Evolutionary conservation across 2,329 filamentous ascomycete species (phyloP).

Genomic region (Botryotinia narcissicola): DNA sequence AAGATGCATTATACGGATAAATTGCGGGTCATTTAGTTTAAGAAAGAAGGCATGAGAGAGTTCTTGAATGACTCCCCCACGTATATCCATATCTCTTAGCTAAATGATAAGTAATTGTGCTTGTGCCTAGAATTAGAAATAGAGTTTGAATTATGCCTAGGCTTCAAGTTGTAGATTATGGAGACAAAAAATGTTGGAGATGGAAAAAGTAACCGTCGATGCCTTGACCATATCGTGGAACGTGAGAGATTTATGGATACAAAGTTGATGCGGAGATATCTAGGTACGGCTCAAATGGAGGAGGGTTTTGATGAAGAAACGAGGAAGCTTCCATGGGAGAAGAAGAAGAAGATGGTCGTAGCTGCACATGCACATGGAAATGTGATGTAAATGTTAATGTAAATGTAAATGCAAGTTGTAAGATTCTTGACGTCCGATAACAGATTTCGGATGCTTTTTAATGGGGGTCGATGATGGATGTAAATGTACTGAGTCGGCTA

Average conservation of each 20-base stretch:
- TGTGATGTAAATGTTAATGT: not conserved
- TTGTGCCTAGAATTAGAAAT: not conserved
- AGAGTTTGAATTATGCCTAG: not conserved
- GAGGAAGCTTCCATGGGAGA: not conserved
- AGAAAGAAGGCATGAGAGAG: not conserved
- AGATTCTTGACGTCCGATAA: slow-evolving; percentile 2
- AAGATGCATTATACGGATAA: slow-evolving; percentile 6
- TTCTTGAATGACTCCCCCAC: not conserved
- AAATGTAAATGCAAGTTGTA: not conserved
- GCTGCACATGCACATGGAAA: not conserved
- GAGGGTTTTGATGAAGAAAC: not conserved
- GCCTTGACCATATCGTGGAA: slow-evolving; percentile 8
- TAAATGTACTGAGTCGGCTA: not conserved
- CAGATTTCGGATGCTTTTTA: not conserved
- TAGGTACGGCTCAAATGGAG: no score
- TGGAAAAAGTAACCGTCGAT: not conserved
- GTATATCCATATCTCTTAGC: not conserved
- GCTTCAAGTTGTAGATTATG: not conserved
- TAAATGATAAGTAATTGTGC: not conserved
- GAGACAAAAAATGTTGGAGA: not conserved
- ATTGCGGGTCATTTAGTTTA: not conserved
- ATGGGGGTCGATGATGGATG: not conserved
- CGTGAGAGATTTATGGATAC: slow-evolving; percentile 5
- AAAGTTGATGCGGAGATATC: not conserved
- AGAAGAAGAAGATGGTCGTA: not conserved